A percentile compares a stretch with the other conserved stretches of the same genome.
These are phyloP conservation scores for Termitomyces sp. DNA, from an alignment of 768 basidiomycete species.

Conservation along the genomic window DNA sequence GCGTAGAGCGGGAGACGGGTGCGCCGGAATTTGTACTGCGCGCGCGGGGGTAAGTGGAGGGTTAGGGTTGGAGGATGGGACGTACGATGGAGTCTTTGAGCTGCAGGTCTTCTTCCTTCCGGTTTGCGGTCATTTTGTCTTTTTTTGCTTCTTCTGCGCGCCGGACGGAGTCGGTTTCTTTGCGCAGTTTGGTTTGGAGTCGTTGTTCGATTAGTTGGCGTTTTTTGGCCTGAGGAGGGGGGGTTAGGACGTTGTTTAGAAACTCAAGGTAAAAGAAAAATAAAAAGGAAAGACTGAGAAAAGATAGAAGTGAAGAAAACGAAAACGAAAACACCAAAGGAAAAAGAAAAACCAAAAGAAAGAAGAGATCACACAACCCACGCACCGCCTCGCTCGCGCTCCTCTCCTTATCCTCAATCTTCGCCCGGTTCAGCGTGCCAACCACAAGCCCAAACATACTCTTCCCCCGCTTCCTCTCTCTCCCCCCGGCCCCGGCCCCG, in stretches of 20 bases:
- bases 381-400: slow-evolving; percentile 80
- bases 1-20: slow-evolving; percentile 69
- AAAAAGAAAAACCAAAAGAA: too few relatives aligned
- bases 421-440: slow-evolving; percentile 84
- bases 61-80: slow-evolving; percentile 10
- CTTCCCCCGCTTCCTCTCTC: slow-evolving; percentile 82
- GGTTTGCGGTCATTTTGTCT: slow-evolving; percentile 70
- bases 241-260: too few relatives aligned
- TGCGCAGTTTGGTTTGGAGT: slow-evolving; percentile 79
- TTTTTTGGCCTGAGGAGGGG: slow-evolving; percentile 87
- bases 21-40: slow-evolving; percentile 69
- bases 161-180: slow-evolving; percentile 84
- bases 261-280: too few relatives aligned
- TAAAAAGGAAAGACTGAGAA: too few relatives aligned
- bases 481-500: slow-evolving; percentile 20
- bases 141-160: slow-evolving; percentile 84
- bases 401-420: slow-evolving; percentile 81
- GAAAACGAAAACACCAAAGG: too few relatives aligned
- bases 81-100: slow-evolving; percentile 79
- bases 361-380: too few relatives aligned
- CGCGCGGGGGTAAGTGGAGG: too few relatives aligned
- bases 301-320: too few relatives aligned
- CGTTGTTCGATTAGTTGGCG: slow-evolving; percentile 79
- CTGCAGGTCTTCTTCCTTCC: slow-evolving; percentile 80
- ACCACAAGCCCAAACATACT: slow-evolving; percentile 83